These are phyloP conservation scores for Dipteronia sinensis DNA, from an alignment of 345 rosid species.

Conservation along the genomic window DNA sequence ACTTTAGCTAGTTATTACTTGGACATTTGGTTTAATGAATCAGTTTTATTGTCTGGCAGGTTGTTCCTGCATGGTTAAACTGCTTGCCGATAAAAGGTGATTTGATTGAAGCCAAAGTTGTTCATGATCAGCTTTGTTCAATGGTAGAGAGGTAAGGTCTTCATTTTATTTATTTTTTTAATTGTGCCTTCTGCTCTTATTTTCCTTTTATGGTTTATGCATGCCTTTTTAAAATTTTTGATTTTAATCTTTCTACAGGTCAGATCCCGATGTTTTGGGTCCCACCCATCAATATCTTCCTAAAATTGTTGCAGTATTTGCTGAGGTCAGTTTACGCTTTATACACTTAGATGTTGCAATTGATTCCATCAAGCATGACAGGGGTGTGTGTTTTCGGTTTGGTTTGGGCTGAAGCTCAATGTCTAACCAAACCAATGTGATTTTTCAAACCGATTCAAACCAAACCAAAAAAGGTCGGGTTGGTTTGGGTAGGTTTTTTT, in stretches of 20 bases:
- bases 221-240: too few species aligned
- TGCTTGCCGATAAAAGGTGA: slow-evolving; percentile 95
- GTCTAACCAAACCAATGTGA: too few species aligned
- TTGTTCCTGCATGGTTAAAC: slow-evolving; percentile 97
- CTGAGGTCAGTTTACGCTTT: slow-evolving; percentile 66
- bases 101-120: slow-evolving; percentile 94
- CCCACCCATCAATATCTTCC: slow-evolving; percentile 88
- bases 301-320: slow-evolving; percentile 83
- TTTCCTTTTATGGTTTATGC: not conserved
- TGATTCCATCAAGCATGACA: not conserved
- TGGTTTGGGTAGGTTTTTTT: too few species aligned
- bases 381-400: too few species aligned
- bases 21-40: not conserved
- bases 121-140: slow-evolving; percentile 92
- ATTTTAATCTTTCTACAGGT: slow-evolving; percentile 52
- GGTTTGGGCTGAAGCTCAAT: too few species aligned
- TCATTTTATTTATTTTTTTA: not conserved
- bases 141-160: slow-evolving; percentile 88
- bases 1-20: not conserved
- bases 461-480: too few species aligned
- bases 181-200: not conserved
- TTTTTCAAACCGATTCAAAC: too few species aligned
- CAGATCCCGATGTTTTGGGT: slow-evolving; percentile 82
- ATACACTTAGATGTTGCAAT: not conserved
- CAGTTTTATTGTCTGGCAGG: slow-evolving; percentile 42